Evolutionary conservation across 306 rosid species (phyloP), one percentile per base, ranked within the genome.

Genomic region (Sechiopsis laciniata): DNA sequence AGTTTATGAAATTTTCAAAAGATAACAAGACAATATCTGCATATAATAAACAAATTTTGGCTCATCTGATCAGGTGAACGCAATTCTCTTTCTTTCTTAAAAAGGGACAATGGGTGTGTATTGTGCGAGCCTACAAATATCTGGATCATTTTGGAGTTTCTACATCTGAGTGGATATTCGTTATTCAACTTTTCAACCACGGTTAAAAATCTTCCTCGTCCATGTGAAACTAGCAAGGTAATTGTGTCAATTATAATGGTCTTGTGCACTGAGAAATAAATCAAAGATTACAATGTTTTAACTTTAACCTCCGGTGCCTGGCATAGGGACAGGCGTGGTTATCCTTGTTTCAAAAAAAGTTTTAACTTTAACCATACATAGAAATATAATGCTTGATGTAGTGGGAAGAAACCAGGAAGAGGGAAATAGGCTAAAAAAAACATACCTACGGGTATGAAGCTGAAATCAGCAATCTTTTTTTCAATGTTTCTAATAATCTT

Each of bases 391-490:
- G 57, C 15, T 50, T 5, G 46, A 51, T 26, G 16, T 24, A 50
- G 50, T 37, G 20, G 54, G 60, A 66, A 3, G 32, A 79, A 63
- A 13, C 56, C 67, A 64, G 65, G n/a, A 64, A 83, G 67, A 51
- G 4, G 72, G 70, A 74, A 20, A 81, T 61, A n/a, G 40, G 35
- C 46, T 11, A 50, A 37, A 78, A 78, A 83, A 64, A 58, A 61
- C 87, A 77, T 81, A 91, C 99, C 99, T 21, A 55, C 83, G 61
- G 99, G 97, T 56, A 95, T 80, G 80, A 95, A 95, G 80, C 90
- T 78, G 72, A 91, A 95, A 84, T 91, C 96, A 58, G 99, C 83
- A 82, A 95, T 87, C 78, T 63, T 89, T 82, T 87, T 85, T 86
- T 95, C 99, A 8, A 95, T 91, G 73, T 80, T 77, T 82, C 95